Evolutionary conservation across 2,329 filamentous ascomycete genomes (phyloP).

Genomic region (Neofusicoccum umdonicola): DNA sequence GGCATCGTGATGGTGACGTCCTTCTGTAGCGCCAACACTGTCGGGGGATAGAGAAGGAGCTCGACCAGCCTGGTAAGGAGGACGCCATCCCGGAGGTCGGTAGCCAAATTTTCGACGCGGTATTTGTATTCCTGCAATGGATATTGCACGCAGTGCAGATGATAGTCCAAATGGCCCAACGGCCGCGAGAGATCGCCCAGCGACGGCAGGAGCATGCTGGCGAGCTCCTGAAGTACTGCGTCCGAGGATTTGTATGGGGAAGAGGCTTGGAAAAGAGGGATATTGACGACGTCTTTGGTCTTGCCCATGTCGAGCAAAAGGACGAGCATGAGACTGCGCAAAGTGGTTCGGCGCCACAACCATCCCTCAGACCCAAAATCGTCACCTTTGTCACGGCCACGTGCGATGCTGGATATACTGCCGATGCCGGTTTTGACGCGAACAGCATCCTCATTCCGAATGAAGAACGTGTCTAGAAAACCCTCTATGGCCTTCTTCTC

Average conservation of each 20-base stretch:
- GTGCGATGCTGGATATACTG: conserved; percentile 39
- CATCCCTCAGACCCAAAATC: conserved; percentile 45
- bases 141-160: conserved; percentile 54
- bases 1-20: conserved; percentile 47
- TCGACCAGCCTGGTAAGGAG: conserved; percentile 60
- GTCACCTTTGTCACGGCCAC: conserved; percentile 31
- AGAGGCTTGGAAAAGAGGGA: conserved; percentile 51
- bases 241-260: conserved; percentile 58
- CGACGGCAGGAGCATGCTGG: conserved; percentile 56
- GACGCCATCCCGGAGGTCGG: conserved; percentile 62
- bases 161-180: conserved; percentile 57
- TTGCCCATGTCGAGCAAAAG: conserved; percentile 58
- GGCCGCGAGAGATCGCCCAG: conserved; percentile 57
- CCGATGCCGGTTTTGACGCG: conserved; percentile 36
- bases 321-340: conserved; percentile 60
- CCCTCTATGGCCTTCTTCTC: conserved; percentile 46
- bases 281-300: conserved; percentile 31
- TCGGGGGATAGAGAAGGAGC: conserved; percentile 49
- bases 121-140: conserved; percentile 60
- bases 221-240: conserved; percentile 52
- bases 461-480: conserved; percentile 58
- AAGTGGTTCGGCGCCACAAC: conserved; percentile 55
- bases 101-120: conserved; percentile 58
- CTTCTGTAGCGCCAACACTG: conserved; percentile 32
- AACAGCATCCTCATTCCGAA: conserved; percentile 57